phyloP scores from a whole-genome alignment of 345 rosid genomes.

The Hibiscus tridactylites region DNA sequence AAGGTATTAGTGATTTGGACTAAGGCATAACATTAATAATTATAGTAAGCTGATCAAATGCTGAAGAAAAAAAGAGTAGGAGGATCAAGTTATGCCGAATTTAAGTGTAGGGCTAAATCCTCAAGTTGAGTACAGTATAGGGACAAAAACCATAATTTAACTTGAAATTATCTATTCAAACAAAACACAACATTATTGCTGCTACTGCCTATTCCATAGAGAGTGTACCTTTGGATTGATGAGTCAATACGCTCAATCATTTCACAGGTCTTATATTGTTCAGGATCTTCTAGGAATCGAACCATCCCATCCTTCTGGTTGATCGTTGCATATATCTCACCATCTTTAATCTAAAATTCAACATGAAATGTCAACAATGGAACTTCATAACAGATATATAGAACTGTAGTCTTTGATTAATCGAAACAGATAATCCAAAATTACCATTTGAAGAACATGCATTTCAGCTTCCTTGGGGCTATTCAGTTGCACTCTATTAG shows the following conservation, averaged over 20 bases:
- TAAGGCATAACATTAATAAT: neutral
- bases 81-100: neutral
- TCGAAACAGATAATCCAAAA: slow-evolving; percentile 4
- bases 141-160: neutral
- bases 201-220: neutral
- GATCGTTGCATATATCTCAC: slow-evolving; percentile 91
- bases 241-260: slow-evolving; percentile 82
- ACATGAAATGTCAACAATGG: neutral
- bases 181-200: neutral
- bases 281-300: slow-evolving; percentile 94
- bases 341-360: slow-evolving; percentile 73
- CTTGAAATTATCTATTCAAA: neutral
- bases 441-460: slow-evolving; percentile 98
- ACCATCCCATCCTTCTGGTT: slow-evolving; percentile 99
- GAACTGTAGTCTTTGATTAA: slow-evolving; percentile 7
- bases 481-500: slow-evolving; percentile 66
- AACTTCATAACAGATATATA: neutral
- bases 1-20: neutral
- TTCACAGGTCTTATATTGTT: slow-evolving; percentile 80
- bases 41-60: too few species aligned
- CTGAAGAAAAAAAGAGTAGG: neutral
- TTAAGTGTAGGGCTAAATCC: neutral
- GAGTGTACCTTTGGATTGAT: slow-evolving; percentile 75
- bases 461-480: slow-evolving; percentile 90
- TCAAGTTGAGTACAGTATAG: neutral